These are phyloP conservation scores for Ophiostoma fasciatum DNA, from an alignment of 2,329 filamentous ascomycete genomes.

Conservation along the genomic window DNA sequence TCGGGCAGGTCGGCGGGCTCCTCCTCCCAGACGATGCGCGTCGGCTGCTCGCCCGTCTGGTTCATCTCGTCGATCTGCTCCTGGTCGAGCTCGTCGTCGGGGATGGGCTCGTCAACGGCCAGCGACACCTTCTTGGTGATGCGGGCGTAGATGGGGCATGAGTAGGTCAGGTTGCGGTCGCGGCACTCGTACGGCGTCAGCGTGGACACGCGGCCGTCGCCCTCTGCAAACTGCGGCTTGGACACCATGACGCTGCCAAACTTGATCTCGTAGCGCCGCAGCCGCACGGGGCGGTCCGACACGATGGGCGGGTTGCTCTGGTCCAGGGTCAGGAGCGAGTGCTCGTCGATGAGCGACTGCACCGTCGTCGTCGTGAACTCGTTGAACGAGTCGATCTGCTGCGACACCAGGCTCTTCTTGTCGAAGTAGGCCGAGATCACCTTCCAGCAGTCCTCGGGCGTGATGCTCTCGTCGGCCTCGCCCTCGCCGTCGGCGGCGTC, in stretches of 20 bases:
- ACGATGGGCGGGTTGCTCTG: slow-evolving; percentile 69
- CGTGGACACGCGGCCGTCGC: slow-evolving; percentile 72
- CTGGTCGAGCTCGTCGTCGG: slow-evolving; percentile 52
- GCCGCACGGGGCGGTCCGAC: slow-evolving; percentile 64
- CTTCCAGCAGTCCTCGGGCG: slow-evolving; percentile 95
- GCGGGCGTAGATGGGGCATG: slow-evolving; percentile 77
- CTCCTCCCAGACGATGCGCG: slow-evolving; percentile 44
- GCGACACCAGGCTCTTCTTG: slow-evolving; percentile 84
- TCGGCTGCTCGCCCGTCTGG: slow-evolving; percentile 41
- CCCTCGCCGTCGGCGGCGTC: slow-evolving; percentile 48
- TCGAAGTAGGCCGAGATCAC: slow-evolving; percentile 97
- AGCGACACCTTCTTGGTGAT: slow-evolving; percentile 76
- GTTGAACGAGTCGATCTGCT: slow-evolving; percentile 97
- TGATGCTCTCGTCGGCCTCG: slow-evolving; percentile 61
- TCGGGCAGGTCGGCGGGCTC: slow-evolving; percentile 40
- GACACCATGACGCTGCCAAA: slow-evolving; percentile 85
- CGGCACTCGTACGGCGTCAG: slow-evolving; percentile 91
- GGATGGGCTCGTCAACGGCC: slow-evolving; percentile 60
- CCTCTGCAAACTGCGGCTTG: slow-evolving; percentile 81
- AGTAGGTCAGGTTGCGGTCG: slow-evolving; percentile 89
- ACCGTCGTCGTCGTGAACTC: slow-evolving; percentile 92
- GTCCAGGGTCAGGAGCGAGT: slow-evolving; percentile 82
- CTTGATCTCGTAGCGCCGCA: slow-evolving; percentile 88
- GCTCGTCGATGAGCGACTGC: slow-evolving; percentile 88
- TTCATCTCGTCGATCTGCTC: slow-evolving; percentile 42